Conservation (phyloP, 129 eudicot genomes). For the Solidago caesia region DNA sequence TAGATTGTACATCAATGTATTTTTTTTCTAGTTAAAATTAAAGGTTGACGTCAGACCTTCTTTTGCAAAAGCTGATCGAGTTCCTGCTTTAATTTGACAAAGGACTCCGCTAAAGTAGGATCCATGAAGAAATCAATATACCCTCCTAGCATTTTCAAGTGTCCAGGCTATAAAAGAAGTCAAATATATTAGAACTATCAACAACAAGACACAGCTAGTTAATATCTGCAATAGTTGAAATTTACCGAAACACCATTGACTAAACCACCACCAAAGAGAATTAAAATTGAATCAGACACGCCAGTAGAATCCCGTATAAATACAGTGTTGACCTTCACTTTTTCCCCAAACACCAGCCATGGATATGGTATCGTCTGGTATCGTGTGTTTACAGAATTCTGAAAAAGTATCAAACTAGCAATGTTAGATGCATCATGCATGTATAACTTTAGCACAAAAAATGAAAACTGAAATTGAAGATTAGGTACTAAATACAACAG, state of each 20-base stretch:
- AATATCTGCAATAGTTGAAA: slow-evolving; percentile 14
- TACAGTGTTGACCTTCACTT: slow-evolving; percentile 87
- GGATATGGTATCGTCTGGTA: slow-evolving; percentile 94
- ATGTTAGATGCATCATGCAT: slow-evolving; percentile 6
- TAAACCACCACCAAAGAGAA: slow-evolving; percentile 90
- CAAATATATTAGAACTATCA: slow-evolving; percentile 6
- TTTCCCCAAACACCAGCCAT: slow-evolving; percentile 96
- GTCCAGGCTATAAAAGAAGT: slow-evolving; percentile 60
- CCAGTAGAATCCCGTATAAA: slow-evolving; percentile 97
- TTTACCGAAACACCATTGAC: slow-evolving; percentile 68
- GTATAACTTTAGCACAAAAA: background rate
- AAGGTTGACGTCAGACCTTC: slow-evolving; percentile 50
- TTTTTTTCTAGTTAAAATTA: slow-evolving; percentile 9
- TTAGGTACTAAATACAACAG: background rate
- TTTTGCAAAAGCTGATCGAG: slow-evolving; percentile 73
- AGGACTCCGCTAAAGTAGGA: slow-evolving; percentile 79
- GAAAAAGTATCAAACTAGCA: slow-evolving; percentile 28
- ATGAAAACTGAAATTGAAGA: background rate
- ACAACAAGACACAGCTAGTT: background rate
- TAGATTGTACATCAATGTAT: background rate
- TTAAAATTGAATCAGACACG: slow-evolving; percentile 86
- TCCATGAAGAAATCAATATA: slow-evolving; percentile 94
- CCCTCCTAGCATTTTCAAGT: slow-evolving; percentile 86
- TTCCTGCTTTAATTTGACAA: slow-evolving; percentile 76
- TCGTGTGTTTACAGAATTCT: slow-evolving; percentile 97